A percentile compares a stretch with the other conserved stretches of the same genome.
phyloP scores from a whole-genome alignment of 441 rosid species.

The Theobroma grandiflorum region DNA sequence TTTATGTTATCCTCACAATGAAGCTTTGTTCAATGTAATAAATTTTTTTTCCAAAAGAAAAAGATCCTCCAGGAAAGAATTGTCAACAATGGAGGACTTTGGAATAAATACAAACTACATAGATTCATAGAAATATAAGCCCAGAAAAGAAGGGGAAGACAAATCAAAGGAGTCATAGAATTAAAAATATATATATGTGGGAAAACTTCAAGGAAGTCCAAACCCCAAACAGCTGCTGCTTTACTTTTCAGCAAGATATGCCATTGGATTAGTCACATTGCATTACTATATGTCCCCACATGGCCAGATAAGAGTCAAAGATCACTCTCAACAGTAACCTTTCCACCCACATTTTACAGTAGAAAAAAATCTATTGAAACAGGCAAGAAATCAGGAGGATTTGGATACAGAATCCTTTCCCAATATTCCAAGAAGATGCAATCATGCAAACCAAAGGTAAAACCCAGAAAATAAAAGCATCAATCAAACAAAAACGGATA shows the following conservation, averaged over 20 bases:
- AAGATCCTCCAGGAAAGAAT: not conserved
- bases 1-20: not conserved
- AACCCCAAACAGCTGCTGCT: not conserved
- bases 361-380: not conserved
- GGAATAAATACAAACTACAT: not conserved
- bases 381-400: no score
- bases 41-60: not conserved
- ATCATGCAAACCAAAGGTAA: no score
- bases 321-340: not conserved
- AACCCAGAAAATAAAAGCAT: no score
- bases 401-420: no score
- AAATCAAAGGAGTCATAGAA: not conserved
- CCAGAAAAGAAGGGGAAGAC: not conserved
- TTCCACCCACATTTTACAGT: not conserved
- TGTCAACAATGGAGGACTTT: constrained; percentile 15
- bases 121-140: not conserved
- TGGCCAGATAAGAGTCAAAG: constrained; percentile 10
- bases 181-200: not conserved
- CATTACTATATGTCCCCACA: not conserved
- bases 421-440: no score
- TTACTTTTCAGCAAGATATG: not conserved
- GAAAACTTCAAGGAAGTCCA: not conserved
- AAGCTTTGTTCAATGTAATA: not conserved
- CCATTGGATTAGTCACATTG: not conserved
- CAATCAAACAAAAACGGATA: no score